These are phyloP conservation scores for Gigaspora rosea DNA, from an alignment of 192 early-diverging fungal species.

Conservation along the genomic window DNA sequence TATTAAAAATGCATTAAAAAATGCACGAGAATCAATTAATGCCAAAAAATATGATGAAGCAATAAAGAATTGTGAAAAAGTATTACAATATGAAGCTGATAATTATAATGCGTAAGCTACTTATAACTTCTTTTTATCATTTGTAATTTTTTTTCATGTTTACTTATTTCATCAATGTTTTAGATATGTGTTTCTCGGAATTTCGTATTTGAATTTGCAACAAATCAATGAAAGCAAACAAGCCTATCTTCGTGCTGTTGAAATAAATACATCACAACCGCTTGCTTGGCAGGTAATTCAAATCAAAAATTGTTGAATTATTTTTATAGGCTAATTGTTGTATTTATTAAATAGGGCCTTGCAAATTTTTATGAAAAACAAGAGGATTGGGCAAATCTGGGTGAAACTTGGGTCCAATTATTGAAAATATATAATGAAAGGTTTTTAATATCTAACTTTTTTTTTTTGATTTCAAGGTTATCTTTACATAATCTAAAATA, in stretches of 20 bases:
- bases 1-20: slow-evolving; percentile 47
- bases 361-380: slow-evolving; percentile 66
- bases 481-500: not conserved
- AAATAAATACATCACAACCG: slow-evolving; percentile 51
- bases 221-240: slow-evolving; percentile 57
- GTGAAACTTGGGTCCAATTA: slow-evolving; percentile 38
- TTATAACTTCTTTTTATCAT: not conserved
- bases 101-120: slow-evolving; percentile 59
- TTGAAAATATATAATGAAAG: slow-evolving; percentile 41
- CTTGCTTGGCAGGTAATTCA: slow-evolving; percentile 66
- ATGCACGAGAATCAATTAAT: slow-evolving; percentile 52
- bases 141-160: not conserved
- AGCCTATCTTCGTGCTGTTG: slow-evolving; percentile 61
- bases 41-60: slow-evolving; percentile 52
- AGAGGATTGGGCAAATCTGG: slow-evolving; percentile 41
- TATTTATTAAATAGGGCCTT: slow-evolving; percentile 43
- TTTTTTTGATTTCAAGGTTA: slow-evolving; percentile 1
- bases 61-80: slow-evolving; percentile 50
- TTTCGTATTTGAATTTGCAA: slow-evolving; percentile 63
- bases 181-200: slow-evolving; percentile 66
- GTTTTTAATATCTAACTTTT: not conserved
- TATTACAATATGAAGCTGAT: slow-evolving; percentile 47
- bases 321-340: not conserved
- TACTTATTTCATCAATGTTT: not conserved
- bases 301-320: not conserved